Evolutionary conservation across 2,329 filamentous ascomycete genomes (phyloP).

Genomic region (Ophiosphaerella herpotricha): DNA sequence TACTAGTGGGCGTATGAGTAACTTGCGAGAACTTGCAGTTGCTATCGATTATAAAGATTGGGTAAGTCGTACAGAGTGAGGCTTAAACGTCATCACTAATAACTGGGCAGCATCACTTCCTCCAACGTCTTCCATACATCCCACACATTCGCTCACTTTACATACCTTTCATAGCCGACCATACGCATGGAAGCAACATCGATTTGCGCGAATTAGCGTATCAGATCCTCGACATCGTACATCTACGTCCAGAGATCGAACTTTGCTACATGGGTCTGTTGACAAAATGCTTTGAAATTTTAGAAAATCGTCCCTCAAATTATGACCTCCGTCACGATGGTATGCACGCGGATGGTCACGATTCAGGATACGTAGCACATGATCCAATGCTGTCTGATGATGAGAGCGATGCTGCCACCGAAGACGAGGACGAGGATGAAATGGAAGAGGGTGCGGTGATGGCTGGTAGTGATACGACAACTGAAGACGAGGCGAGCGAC

Average conservation of each 20-base stretch:
- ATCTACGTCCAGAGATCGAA: constrained; percentile 74
- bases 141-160: constrained; percentile 73
- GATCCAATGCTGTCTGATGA: constrained; percentile 42
- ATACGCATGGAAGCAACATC: constrained; percentile 58
- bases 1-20: constrained; percentile 75
- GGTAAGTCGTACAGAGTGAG: constrained; percentile 56
- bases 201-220: constrained; percentile 73
- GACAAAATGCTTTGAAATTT: constrained; percentile 80
- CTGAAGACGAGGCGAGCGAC: constrained; percentile 40
- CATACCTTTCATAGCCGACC: constrained; percentile 69
- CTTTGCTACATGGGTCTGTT: constrained; percentile 77
- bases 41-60: constrained; percentile 77
- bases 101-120: constrained; percentile 69
- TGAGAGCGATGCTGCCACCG: constrained; percentile 49
- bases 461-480: constrained; percentile 49
- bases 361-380: constrained; percentile 30
- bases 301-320: constrained; percentile 64
- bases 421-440: constrained; percentile 54
- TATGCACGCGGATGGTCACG: constrained; percentile 28
- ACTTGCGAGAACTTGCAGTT: constrained; percentile 71
- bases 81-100: constrained; percentile 10
- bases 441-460: constrained; percentile 56
- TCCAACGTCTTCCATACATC: constrained; percentile 73
- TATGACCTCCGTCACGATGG: constrained; percentile 42
- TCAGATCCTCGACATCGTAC: constrained; percentile 78